phyloP scores from a whole-genome alignment of 2,329 filamentous ascomycete genomes.

The Dichotomopilus funicola region DNA sequence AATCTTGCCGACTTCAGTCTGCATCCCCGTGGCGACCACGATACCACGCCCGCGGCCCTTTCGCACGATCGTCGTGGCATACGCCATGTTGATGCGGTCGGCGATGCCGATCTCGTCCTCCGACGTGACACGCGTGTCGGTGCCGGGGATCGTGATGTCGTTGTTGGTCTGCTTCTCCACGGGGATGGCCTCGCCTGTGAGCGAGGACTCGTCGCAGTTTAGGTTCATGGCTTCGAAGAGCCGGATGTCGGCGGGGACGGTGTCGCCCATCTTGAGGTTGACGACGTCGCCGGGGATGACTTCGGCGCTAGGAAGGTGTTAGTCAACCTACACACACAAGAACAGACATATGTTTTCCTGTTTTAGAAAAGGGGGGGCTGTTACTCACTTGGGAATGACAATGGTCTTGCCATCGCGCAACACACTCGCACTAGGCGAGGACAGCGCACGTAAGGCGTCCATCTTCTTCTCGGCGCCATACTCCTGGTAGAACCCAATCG shows the following conservation, averaged over 20 bases:
- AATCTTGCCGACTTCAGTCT: slow-evolving; percentile 69
- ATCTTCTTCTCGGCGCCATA: slow-evolving; percentile 60
- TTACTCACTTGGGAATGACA: slow-evolving; percentile 49
- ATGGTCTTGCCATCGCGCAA: slow-evolving; percentile 52
- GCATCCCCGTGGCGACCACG: slow-evolving; percentile 67
- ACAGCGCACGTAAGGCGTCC: slow-evolving; percentile 55
- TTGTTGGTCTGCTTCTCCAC: slow-evolving; percentile 58
- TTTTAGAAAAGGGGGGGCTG: not conserved
- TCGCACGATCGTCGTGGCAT: slow-evolving; percentile 65
- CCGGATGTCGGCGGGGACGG: slow-evolving; percentile 66
- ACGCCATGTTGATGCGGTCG: slow-evolving; percentile 68
- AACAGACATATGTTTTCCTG: not conserved
- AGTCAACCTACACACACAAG: not conserved
- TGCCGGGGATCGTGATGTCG: slow-evolving; percentile 38
- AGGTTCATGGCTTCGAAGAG: slow-evolving; percentile 70
- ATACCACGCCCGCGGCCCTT: slow-evolving; percentile 68
- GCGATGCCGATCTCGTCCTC: slow-evolving; percentile 57
- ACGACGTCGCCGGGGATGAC: slow-evolving; percentile 69
- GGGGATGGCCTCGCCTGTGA: slow-evolving; percentile 70
- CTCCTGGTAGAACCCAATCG: slow-evolving; percentile 61
- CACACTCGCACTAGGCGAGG: slow-evolving; percentile 56
- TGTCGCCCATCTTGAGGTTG: slow-evolving; percentile 63
- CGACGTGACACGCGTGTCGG: slow-evolving; percentile 38
- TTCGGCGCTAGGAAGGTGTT: slow-evolving; percentile 39
- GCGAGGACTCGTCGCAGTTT: slow-evolving; percentile 68